phyloP scores from a whole-genome alignment of 1,284 basidiomycete genomes.

The Termitomyces sp. region DNA sequence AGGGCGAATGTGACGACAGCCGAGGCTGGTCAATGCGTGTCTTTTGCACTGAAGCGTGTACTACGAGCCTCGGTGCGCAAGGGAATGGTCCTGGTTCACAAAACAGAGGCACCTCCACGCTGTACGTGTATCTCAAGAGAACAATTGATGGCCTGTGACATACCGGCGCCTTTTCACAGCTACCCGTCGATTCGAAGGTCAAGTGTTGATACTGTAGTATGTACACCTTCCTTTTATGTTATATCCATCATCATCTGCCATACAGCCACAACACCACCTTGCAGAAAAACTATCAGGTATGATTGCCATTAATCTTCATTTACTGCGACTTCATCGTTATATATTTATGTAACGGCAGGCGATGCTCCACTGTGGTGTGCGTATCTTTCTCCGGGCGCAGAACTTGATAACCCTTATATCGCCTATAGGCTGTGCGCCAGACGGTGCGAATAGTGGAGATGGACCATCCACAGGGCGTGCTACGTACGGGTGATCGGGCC shows the following conservation, averaged over 20 bases:
- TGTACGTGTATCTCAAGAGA: constrained; percentile 33
- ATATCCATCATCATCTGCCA: constrained; percentile 1
- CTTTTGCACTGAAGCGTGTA: constrained; percentile 89
- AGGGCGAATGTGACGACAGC: constrained; percentile 81
- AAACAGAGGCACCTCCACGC: constrained; percentile 73
- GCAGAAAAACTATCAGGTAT: constrained; percentile 83
- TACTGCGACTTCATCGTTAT: constrained; percentile 3
- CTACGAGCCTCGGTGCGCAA: constrained; percentile 82
- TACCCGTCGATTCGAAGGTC: constrained; percentile 75
- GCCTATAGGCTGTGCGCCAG: constrained; percentile 71
- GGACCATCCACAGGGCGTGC: constrained; percentile 81
- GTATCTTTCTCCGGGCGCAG: constrained; percentile 20
- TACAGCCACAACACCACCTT: constrained; percentile 86
- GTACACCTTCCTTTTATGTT: constrained; percentile 19
- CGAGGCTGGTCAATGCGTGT: constrained; percentile 94
- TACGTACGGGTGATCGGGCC: constrained; percentile 87
- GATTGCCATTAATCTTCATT: constrained; percentile 12
- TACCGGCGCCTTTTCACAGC: constrained; percentile 37
- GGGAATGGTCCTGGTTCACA: constrained; percentile 89
- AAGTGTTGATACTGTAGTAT: constrained; percentile 80
- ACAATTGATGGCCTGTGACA: neutral
- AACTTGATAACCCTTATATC: neutral
- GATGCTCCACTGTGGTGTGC: constrained; percentile 80
- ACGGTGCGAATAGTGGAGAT: constrained; percentile 87
- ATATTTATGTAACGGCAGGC: constrained; percentile 39